Conservation (phyloP, 306 rosid species). For the Glycine soja region DNA sequence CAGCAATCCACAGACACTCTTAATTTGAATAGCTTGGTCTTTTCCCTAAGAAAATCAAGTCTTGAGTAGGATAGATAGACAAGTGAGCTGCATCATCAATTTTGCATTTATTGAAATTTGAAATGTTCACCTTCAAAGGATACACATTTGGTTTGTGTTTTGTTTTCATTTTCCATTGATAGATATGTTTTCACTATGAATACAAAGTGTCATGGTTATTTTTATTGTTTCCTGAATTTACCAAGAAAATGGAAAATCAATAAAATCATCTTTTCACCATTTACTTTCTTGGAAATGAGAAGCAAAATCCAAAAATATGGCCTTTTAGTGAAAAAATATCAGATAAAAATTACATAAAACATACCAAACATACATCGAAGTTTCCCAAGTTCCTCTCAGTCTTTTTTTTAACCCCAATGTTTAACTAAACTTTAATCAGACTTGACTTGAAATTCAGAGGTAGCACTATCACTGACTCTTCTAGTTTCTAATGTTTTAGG, state of each 20-base stretch:
- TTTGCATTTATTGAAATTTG: slow-evolving; percentile 19
- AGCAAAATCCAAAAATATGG: neutral
- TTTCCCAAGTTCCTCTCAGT: neutral
- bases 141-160: neutral
- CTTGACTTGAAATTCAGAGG: slow-evolving; percentile 19
- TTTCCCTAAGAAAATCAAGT: neutral
- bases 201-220: neutral
- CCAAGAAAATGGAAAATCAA: neutral
- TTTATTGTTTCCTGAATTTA: neutral
- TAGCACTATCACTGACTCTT: slow-evolving; percentile 28
- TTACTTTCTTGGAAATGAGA: neutral
- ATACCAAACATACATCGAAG: neutral
- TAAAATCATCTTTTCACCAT: neutral
- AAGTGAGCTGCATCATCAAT: neutral
- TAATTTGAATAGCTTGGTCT: neutral
- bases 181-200: too few species aligned
- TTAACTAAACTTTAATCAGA: too few species aligned
- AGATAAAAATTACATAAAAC: neutral
- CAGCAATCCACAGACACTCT: neutral
- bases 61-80: slow-evolving; percentile 7
- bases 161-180: neutral
- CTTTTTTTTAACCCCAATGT: neutral
- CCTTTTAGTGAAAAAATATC: neutral
- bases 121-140: slow-evolving; percentile 17
- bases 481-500: slow-evolving; percentile 54